These are phyloP conservation scores for Colletotrichum sp. DNA, from an alignment of 2,329 filamentous ascomycete genomes.

Conservation along the genomic window DNA sequence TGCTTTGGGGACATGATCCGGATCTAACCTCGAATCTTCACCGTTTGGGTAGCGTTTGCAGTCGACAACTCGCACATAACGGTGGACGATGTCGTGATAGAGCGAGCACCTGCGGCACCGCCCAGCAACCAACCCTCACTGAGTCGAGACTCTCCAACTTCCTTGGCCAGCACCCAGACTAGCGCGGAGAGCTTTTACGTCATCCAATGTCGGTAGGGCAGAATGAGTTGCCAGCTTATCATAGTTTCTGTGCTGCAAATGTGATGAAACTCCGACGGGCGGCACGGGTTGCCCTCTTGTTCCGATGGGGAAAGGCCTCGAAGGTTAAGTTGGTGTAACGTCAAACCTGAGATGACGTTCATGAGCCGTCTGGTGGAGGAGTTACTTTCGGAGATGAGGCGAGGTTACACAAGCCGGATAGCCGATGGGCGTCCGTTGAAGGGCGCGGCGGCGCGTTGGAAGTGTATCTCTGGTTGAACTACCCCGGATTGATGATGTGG, in stretches of 20 bases:
- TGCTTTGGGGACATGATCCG: neutral
- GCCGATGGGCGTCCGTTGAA: neutral
- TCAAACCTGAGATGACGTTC: neutral
- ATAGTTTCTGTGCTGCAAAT: neutral
- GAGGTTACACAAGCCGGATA: neutral
- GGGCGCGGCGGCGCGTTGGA: neutral
- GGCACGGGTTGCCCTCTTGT: neutral
- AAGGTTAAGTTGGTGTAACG: neutral
- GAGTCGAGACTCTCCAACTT: neutral
- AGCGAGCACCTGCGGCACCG: neutral
- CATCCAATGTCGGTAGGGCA: constrained; percentile 4
- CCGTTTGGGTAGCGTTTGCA: neutral
- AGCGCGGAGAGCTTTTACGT: neutral
- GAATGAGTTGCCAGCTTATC: neutral
- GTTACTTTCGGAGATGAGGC: neutral
- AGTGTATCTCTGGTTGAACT: neutral
- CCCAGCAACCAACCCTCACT: neutral
- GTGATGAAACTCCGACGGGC: neutral
- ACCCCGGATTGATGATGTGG: neutral
- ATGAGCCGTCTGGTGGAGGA: neutral
- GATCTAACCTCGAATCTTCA: neutral
- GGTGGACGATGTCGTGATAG: neutral
- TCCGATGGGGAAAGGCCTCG: neutral
- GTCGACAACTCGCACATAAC: neutral
- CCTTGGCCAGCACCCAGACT: neutral